Conservation (phyloP, 148 eudicot genomes). For the Salicornia ramosissima region DNA sequence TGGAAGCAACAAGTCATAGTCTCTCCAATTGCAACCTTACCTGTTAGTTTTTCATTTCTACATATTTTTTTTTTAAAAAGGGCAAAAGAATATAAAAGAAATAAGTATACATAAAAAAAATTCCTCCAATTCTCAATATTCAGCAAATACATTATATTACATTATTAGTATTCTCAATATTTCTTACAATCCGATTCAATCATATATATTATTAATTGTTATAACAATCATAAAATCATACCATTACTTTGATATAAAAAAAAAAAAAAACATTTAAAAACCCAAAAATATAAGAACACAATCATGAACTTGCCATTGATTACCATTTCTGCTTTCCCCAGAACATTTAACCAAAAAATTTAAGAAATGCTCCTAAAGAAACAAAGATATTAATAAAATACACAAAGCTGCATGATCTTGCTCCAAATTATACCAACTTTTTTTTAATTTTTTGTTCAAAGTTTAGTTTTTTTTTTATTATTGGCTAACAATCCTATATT, state of each 20-base stretch:
- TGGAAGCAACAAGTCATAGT: too few species aligned
- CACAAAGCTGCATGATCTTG: background rate
- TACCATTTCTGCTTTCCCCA: background rate
- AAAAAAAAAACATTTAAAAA: background rate
- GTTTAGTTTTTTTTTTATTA: too few species aligned
- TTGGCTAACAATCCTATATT: background rate
- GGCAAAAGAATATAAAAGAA: too few species aligned
- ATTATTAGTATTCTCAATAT: too few species aligned
- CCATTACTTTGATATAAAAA: background rate
- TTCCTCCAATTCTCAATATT: too few species aligned
- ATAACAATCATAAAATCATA: background rate
- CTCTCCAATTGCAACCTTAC: too few species aligned
- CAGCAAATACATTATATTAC: too few species aligned
- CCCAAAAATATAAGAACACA: background rate
- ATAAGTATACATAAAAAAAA: too few species aligned
- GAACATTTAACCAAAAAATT: background rate
- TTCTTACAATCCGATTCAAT: background rate
- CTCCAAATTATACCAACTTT: background rate
- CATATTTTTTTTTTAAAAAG: too few species aligned
- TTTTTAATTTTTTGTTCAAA: too few species aligned
- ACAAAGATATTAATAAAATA: background rate
- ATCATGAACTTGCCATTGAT: background rate
- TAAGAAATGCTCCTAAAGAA: background rate
- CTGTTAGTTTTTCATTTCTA: too few species aligned
- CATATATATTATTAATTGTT: background rate